Percentiles rank a stretch among this genome's conserved stretches.
These are phyloP conservation scores for Macrolepiota dolichaula DNA, from an alignment of 768 basidiomycete species.

Conservation along the genomic window DNA sequence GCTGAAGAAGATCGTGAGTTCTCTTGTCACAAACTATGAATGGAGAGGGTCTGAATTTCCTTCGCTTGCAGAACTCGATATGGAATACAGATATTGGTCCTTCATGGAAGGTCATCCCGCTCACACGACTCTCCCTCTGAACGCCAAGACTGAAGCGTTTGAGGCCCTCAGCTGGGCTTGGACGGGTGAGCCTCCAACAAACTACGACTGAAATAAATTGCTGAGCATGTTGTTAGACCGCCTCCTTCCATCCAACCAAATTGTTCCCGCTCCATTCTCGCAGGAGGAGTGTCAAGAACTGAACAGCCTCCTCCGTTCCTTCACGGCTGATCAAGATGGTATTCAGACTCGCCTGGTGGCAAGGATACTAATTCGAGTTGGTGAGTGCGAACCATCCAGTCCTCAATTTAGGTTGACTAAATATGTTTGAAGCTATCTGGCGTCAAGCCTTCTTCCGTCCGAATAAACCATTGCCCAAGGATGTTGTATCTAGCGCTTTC, in stretches of 20 bases:
- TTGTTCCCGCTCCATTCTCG: conserved; percentile 62
- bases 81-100: conserved; percentile 79
- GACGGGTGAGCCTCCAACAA: conserved; percentile 44
- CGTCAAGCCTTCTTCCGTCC: conserved; percentile 69
- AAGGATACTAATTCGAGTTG: conserved; percentile 64
- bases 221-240: conserved; percentile 43
- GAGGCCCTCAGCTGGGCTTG: conserved; percentile 80
- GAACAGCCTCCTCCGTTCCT: conserved; percentile 47
- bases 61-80: conserved; percentile 55
- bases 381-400: conserved; percentile 33
- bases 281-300: conserved; percentile 79
- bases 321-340: conserved; percentile 30
- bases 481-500: conserved; percentile 29
- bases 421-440: conserved; percentile 50
- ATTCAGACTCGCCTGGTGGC: conserved; percentile 61
- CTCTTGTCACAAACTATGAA: background rate
- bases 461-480: conserved; percentile 60
- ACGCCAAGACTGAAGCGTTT: conserved; percentile 63
- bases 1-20: conserved; percentile 44
- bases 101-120: conserved; percentile 80
- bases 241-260: conserved; percentile 56
- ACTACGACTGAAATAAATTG: background rate
- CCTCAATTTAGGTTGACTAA: background rate
- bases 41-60: background rate
- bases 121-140: conserved; percentile 54